phyloP scores from a whole-genome alignment of 768 basidiomycete genomes.

The Tephrocybe sp. region DNA sequence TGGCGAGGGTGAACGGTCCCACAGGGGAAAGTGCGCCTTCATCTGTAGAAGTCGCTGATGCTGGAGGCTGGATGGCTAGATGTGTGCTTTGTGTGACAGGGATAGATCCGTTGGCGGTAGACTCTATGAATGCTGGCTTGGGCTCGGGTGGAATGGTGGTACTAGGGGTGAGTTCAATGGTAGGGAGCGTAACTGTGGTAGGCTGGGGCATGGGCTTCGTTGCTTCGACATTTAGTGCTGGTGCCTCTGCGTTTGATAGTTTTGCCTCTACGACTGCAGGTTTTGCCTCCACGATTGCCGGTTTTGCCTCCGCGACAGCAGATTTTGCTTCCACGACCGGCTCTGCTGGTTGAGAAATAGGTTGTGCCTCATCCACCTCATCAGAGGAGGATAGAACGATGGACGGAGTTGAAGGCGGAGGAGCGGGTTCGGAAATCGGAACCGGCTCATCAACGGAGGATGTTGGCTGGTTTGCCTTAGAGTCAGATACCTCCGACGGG shows the following conservation, averaged over 20 bases:
- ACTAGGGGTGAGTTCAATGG: neutral
- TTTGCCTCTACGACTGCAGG: too few species aligned
- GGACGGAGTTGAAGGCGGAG: constrained; percentile 4
- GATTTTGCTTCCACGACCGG: neutral
- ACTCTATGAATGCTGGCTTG: neutral
- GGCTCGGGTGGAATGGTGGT: neutral
- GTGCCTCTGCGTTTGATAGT: neutral
- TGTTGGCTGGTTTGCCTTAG: neutral
- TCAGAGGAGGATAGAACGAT: constrained; percentile 12
- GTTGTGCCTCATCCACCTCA: neutral
- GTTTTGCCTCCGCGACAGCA: too few species aligned
- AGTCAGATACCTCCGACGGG: neutral
- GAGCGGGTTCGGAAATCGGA: neutral
- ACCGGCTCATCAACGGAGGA: neutral
- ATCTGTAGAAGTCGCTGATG: neutral
- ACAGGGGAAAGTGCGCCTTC: constrained; percentile 13
- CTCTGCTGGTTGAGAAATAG: neutral
- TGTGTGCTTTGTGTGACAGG: neutral
- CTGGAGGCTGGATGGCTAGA: neutral
- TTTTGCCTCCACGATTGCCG: too few species aligned
- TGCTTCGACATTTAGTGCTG: neutral
- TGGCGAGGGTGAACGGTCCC: constrained; percentile 19
- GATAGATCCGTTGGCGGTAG: neutral
- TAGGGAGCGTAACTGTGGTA: neutral
- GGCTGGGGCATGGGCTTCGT: neutral